A percentile compares a stretch with the other conserved stretches of the same genome.
Evolutionary conservation across 805 yeast species (phyloP).

Genomic region (Metschnikowia bowlesiae): DNA sequence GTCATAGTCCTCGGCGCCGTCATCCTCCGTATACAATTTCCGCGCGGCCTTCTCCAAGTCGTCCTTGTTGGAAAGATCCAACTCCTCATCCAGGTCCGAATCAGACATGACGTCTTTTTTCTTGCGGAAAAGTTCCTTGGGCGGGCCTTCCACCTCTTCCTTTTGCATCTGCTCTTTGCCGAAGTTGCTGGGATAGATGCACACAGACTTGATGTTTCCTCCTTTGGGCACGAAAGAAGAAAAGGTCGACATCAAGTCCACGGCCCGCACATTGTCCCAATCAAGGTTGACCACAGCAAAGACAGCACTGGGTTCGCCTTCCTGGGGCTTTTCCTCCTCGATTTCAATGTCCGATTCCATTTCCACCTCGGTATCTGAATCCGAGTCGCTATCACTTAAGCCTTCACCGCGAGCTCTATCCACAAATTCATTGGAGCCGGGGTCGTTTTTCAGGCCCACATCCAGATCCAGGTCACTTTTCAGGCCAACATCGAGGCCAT

Average conservation of each 20-base stretch:
- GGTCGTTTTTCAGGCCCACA: too few relatives aligned
- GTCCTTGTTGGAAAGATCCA: conserved; percentile 44
- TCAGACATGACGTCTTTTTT: conserved; percentile 24
- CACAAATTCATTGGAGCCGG: conserved; percentile 12
- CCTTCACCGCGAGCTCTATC: conserved; percentile 72
- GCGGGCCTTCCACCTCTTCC: conserved; percentile 91
- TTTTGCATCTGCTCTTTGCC: conserved; percentile 89
- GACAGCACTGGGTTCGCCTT: conserved; percentile 76
- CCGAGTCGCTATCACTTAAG: conserved; percentile 27
- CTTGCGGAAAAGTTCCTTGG: conserved; percentile 67
- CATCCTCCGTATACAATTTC: conserved; percentile 72
- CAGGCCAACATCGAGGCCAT: neutral
- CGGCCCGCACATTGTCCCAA: conserved; percentile 92
- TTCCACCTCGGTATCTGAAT: conserved; percentile 42
- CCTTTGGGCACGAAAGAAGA: conserved; percentile 75
- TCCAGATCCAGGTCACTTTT: neutral
- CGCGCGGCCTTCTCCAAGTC: conserved; percentile 59
- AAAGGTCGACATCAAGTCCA: conserved; percentile 86
- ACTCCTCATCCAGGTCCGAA: conserved; percentile 33
- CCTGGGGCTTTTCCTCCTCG: conserved; percentile 63
- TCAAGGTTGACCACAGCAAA: conserved; percentile 94
- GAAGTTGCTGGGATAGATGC: conserved; percentile 82
- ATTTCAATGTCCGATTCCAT: conserved; percentile 53
- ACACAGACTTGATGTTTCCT: conserved; percentile 64
- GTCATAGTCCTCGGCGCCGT: conserved; percentile 80